Base-by-base conservation (phyloP, 176 grass and related monocot genomes). In the Oryza australiensis region DNA sequence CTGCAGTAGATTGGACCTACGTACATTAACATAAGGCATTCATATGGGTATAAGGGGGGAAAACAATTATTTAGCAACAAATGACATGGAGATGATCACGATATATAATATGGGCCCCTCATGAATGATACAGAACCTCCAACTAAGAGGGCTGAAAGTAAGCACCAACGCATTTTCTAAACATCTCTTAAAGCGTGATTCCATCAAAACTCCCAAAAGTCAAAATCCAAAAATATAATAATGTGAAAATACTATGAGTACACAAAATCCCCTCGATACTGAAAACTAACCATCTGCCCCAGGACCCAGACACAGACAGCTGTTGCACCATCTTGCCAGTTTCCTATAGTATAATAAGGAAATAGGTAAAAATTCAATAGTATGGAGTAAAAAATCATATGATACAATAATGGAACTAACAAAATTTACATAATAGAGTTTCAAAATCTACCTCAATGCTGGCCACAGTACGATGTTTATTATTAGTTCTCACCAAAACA, bases 251-350 rank as follows among this genome's bases (percentile, higher is more conserved):
- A 68, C 20, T 45, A 73, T 71, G 66, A 65, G 30, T 26, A 79
- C 64, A 66, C n/a, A 74, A 41, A 70, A 3, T 24, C 13, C 49
- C 12, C 4, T 34, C 16, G 53, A 18, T 64, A 74, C 3, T 73
- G 42, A 28, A 86, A 81, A 87, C 88, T 89, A 35, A 97, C 92
- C 66, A 12, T 89, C 81, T 97, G 89, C 79, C 90, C 92, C 72
- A 97, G 78, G 53, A 97, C 77, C 95, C 95, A 97, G 34, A 97
- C 78, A 70, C 95, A 94, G 53, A 97, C 95, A 82, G 92, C 92
- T 62, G 95, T 93, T 55, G 92, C 92, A 83, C 94, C 92, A 89
- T 97, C 95, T 91, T 93, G 92, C 95, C 92, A 97, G 69, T 94
- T 94, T 70, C 92, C 95, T 97, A 85, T 29, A 70, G 34, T 35